These are phyloP conservation scores for Phialemonium atrogriseum DNA, from an alignment of 2,329 filamentous ascomycete species.

Conservation along the genomic window DNA sequence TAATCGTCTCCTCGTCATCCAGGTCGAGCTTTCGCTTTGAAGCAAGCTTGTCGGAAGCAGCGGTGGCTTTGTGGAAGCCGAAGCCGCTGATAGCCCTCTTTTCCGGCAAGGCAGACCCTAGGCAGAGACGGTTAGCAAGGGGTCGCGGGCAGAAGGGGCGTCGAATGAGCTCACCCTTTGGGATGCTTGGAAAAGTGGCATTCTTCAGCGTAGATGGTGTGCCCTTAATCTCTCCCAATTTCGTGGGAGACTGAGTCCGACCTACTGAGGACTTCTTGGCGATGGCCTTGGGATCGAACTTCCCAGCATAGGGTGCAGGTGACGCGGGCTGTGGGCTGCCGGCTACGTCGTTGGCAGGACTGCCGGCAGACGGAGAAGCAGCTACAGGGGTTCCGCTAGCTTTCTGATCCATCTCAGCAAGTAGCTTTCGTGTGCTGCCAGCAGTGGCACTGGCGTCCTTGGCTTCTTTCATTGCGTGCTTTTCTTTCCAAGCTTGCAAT, in stretches of 20 bases:
- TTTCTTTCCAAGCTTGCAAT: conserved; percentile 87
- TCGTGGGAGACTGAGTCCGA: conserved; percentile 44
- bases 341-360: conserved; percentile 38
- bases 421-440: conserved; percentile 56
- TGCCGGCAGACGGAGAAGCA: conserved; percentile 26
- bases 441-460: conserved; percentile 62
- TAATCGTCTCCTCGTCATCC: conserved; percentile 78
- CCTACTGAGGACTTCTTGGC: conserved; percentile 65
- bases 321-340: conserved; percentile 42
- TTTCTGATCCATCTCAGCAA: conserved; percentile 68
- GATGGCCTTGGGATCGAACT: conserved; percentile 82
- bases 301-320: conserved; percentile 58
- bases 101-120: conserved; percentile 4
- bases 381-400: conserved; percentile 32
- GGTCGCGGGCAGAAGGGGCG: conserved; percentile 15
- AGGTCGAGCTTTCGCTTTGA: conserved; percentile 72
- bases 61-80: conserved; percentile 62
- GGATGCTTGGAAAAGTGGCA: conserved; percentile 1
- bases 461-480: conserved; percentile 67
- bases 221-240: conserved; percentile 39
- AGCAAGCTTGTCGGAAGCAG: conserved; percentile 57
- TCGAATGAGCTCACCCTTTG: too few relatives aligned
- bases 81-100: conserved; percentile 72
- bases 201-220: conserved; percentile 26
- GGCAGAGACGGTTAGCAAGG: not conserved